Percentiles rank a stretch among this genome's conserved stretches.
These are phyloP conservation scores for Rosa lucieae DNA, from an alignment of 306 rosid genomes.

Conservation along the genomic window DNA sequence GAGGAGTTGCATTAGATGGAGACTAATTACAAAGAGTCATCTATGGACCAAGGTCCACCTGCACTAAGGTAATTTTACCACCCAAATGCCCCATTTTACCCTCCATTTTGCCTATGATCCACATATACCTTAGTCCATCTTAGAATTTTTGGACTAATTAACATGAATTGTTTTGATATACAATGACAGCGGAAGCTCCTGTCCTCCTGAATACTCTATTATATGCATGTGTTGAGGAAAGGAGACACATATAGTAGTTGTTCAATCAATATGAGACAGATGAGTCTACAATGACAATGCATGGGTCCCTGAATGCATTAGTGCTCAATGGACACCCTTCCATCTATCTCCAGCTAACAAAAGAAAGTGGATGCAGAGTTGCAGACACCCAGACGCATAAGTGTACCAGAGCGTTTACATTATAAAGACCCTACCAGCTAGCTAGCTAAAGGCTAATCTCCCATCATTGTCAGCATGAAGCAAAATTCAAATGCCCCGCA, in stretches of 20 bases:
- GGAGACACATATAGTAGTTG: conserved; percentile 30
- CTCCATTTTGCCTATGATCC: too few species aligned
- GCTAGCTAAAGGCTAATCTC: background rate
- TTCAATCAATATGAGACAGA: conserved; percentile 41
- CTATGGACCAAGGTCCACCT: too few species aligned
- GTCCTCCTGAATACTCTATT: background rate
- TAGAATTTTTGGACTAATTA: background rate
- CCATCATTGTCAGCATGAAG: background rate
- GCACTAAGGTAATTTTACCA: too few species aligned
- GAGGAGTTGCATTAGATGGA: background rate
- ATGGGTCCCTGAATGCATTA: conserved; percentile 29
- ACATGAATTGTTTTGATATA: background rate
- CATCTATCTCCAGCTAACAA: background rate
- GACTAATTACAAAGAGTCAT: background rate
- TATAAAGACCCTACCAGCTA: background rate
- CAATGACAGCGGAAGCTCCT: background rate
- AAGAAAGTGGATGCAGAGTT: background rate
- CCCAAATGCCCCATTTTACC: too few species aligned
- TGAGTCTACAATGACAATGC: conserved; percentile 25
- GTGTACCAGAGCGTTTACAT: background rate
- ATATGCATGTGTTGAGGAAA: background rate
- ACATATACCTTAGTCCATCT: too few species aligned
- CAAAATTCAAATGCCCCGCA: background rate
- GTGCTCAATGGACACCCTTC: background rate
- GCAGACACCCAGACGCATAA: background rate